phyloP scores from a whole-genome alignment of 768 basidiomycete species.

The Xanthoconium stramineum region DNA sequence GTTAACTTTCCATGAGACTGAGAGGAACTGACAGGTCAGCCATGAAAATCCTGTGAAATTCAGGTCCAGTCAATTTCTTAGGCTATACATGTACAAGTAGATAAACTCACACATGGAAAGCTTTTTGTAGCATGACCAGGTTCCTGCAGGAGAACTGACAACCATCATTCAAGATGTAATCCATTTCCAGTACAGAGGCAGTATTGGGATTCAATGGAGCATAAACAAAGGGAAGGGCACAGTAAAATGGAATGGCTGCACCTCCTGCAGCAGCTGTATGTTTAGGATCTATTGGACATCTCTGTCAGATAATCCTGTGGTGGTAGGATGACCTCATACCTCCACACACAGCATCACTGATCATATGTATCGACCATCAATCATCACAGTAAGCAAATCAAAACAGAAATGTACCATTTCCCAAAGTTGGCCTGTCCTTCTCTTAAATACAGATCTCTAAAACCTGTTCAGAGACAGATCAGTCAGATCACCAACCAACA shows the following conservation, averaged over 20 bases:
- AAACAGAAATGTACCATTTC: constrained; percentile 43
- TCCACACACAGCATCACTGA: constrained; percentile 49
- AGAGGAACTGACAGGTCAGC: constrained; percentile 40
- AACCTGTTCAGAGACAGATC: constrained; percentile 34
- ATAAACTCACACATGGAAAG: constrained; percentile 56
- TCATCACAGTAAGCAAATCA: background rate
- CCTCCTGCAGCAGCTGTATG: constrained; percentile 39
- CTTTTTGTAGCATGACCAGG: constrained; percentile 48
- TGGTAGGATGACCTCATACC: constrained; percentile 28
- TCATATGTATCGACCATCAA: background rate
- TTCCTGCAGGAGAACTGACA: constrained; percentile 54
- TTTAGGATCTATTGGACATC: constrained; percentile 42
- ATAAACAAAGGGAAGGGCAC: constrained; percentile 54
- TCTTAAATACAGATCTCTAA: constrained; percentile 62
- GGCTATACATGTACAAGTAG: background rate
- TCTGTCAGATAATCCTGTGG: background rate
- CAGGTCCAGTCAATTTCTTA: background rate
- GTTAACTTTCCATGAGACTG: too few relatives aligned
- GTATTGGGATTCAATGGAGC: constrained; percentile 29
- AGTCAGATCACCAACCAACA: background rate
- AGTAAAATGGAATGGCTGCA: constrained; percentile 50
- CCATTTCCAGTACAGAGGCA: constrained; percentile 29
- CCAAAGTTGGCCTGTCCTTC: constrained; percentile 53
- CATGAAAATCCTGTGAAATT: constrained; percentile 47
- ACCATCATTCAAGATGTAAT: constrained; percentile 55